A percentile compares a stretch with the other conserved stretches of the same genome.
These are phyloP conservation scores for Tylopilus orsonianus DNA, from an alignment of 1,284 basidiomycete species.

Conservation along the genomic window DNA sequence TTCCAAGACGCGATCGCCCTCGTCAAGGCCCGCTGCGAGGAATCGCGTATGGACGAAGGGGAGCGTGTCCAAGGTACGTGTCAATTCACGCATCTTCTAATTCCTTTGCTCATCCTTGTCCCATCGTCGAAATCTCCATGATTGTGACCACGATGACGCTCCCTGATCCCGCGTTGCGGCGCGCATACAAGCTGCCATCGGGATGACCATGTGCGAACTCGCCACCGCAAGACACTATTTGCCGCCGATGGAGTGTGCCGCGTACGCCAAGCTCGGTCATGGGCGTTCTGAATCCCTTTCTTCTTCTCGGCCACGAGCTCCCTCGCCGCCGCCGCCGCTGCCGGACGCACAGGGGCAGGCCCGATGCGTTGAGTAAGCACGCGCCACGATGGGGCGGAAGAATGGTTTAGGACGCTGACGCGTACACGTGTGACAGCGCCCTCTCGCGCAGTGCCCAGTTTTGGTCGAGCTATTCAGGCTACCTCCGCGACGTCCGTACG, in stretches of 20 bases:
- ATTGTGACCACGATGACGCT: too few relatives aligned
- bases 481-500: conserved; percentile 73
- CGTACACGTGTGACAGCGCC: conserved; percentile 46
- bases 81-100: background rate
- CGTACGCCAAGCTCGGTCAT: conserved; percentile 39
- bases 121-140: too few relatives aligned
- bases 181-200: conserved; percentile 58
- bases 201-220: conserved; percentile 75
- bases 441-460: conserved; percentile 73
- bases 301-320: conserved; percentile 7
- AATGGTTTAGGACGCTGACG: background rate
- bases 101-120: background rate
- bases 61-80: conserved; percentile 53
- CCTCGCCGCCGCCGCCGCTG: background rate
- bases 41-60: conserved; percentile 58
- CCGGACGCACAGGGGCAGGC: conserved; percentile 32
- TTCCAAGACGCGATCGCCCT: conserved; percentile 52
- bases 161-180: too few relatives aligned
- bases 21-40: conserved; percentile 51
- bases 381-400: background rate
- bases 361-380: conserved; percentile 54
- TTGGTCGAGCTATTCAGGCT: conserved; percentile 82
- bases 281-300: too few relatives aligned
- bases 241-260: conserved; percentile 62
- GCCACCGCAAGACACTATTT: conserved; percentile 66